Percentiles rank a stretch among this genome's conserved stretches.
These are phyloP conservation scores for Kodamaea hsintzibuensis DNA, from an alignment of 805 yeast genomes.

Conservation along the genomic window DNA sequence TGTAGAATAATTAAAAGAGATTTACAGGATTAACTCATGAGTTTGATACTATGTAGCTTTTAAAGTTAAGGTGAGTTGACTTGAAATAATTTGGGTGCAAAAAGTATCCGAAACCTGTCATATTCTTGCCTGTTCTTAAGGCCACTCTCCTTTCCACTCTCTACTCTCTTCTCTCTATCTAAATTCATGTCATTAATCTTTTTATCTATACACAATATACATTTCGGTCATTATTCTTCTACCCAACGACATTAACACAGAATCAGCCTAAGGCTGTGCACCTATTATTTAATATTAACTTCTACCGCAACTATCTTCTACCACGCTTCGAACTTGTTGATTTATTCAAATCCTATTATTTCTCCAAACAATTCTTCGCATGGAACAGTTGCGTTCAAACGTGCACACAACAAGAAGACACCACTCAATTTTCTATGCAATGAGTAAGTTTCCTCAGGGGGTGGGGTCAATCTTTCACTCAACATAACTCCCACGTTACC, in stretches of 20 bases:
- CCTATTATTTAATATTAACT: not conserved
- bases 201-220: not conserved
- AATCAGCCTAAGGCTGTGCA: not conserved
- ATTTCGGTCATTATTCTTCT: not conserved
- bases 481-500: constrained; percentile 87
- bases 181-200: not conserved
- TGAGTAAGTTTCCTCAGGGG: constrained; percentile 98
- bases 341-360: constrained; percentile 55
- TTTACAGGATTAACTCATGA: too few species aligned
- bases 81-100: too few species aligned
- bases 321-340: not conserved
- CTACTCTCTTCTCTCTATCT: not conserved
- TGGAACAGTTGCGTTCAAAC: constrained; percentile 79
- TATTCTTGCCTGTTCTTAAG: too few species aligned
- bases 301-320: too few species aligned
- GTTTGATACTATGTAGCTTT: too few species aligned
- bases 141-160: not conserved
- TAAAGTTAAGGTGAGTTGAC: too few species aligned
- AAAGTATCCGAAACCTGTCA: too few species aligned
- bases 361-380: constrained; percentile 76
- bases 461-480: constrained; percentile 88
- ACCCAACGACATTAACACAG: not conserved
- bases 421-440: constrained; percentile 94
- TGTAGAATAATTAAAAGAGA: not conserved
- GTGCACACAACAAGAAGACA: constrained; percentile 85